Conservation (phyloP, 2,329 filamentous ascomycete genomes). For the Sporothrix humicola region DNA sequence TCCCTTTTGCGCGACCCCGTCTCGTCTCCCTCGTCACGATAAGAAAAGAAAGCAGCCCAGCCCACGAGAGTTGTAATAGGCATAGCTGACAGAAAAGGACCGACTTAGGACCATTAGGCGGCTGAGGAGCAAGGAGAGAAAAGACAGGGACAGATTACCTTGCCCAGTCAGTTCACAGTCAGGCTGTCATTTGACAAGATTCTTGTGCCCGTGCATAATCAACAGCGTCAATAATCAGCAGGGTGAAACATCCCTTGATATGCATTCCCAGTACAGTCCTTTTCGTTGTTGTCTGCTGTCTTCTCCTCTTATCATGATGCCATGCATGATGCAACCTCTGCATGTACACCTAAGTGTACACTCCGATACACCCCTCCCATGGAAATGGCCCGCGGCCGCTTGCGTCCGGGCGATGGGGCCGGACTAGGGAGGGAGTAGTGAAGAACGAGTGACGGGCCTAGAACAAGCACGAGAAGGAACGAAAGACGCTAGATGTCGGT, state of each 20-base stretch:
- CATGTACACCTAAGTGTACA: not conserved
- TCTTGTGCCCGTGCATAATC: not conserved
- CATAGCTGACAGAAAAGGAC: conserved; percentile 15
- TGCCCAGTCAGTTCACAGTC: not conserved
- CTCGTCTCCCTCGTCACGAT: not conserved
- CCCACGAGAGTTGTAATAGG: not conserved
- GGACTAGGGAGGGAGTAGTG: not conserved
- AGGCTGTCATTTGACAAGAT: not conserved
- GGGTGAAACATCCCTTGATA: not conserved
- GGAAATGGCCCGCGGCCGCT: not conserved
- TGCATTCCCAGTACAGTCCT: not conserved
- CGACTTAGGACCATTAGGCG: not conserved
- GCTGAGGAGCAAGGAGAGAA: too few species aligned
- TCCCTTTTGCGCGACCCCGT: not conserved
- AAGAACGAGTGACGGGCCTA: not conserved
- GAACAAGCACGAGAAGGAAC: not conserved
- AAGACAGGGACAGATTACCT: not conserved
- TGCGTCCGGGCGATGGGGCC: not conserved
- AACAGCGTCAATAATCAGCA: not conserved
- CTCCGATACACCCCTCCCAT: not conserved
- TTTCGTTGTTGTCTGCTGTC: not conserved
- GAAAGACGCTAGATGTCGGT: not conserved
- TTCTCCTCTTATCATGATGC: conserved; percentile 18
- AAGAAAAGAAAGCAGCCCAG: not conserved
- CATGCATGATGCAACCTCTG: conserved; percentile 1